Percentiles rank a stretch among this genome's conserved stretches.
Evolutionary conservation across 2,329 filamentous ascomycete genomes (phyloP).

Genomic region (Xylariaceae sp.): DNA sequence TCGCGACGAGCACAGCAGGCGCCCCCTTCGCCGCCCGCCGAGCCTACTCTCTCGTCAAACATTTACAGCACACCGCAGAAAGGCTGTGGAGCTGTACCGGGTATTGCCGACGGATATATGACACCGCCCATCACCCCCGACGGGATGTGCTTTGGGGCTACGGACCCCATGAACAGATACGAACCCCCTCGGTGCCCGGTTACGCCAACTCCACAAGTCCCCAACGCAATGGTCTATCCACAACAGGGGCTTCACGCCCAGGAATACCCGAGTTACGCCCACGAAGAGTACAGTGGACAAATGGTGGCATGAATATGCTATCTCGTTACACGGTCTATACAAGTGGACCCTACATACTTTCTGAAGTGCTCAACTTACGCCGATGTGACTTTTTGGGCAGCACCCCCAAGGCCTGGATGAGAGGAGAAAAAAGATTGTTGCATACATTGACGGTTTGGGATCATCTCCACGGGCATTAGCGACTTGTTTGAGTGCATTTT

Average conservation of each 20-base stretch:
- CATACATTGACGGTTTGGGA: constrained; percentile 35
- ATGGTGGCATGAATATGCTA: constrained; percentile 23
- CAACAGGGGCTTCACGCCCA: constrained; percentile 32
- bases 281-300: constrained; percentile 29
- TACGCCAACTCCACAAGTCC: constrained; percentile 50
- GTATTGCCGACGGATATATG: constrained; percentile 65
- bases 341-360: no score
- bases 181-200: constrained; percentile 51
- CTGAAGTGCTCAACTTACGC: no score
- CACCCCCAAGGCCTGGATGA: no score
- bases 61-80: constrained; percentile 77
- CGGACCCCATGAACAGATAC: constrained; percentile 37
- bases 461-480: constrained; percentile 42
- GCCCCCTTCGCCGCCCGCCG: constrained; percentile 54
- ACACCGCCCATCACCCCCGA: constrained; percentile 84
- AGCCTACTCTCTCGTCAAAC: constrained; percentile 42
- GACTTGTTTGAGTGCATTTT: constrained; percentile 30
- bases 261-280: constrained; percentile 39
- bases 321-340: no score
- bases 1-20: constrained; percentile 35
- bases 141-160: constrained; percentile 45
- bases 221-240: constrained; percentile 28
- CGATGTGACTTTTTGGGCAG: no score
- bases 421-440: constrained; percentile 37
- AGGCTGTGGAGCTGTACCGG: constrained; percentile 53